Evolutionary conservation across 106 monocot genomes (phyloP), one percentile per base, ranked within the genome.

Genomic region (Dendrobium huoshanense): DNA sequence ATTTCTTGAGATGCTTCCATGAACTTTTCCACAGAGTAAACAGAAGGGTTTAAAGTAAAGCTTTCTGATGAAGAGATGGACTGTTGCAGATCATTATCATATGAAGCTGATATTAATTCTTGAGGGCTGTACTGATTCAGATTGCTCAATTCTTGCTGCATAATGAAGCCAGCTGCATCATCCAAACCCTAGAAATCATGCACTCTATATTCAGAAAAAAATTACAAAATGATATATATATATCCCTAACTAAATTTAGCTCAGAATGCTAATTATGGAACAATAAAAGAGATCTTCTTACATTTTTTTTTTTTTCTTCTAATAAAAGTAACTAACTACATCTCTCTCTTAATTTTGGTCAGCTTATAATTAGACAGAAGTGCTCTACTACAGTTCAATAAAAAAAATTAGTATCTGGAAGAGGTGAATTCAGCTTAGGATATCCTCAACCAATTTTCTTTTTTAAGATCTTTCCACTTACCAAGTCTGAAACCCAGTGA

Each of bases 101-200:
- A 13, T 17, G 73, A 17, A 41, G 37, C 40, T 41, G 41, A 29
- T 41, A 73, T 73, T 51, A 51, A 15, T 40, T 73, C 16, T 33
- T 73, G 73, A 17, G 73, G 41, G 40, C 40, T 73, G 73, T 9
- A 73, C 11, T 73, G 40, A 73, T 4, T 17, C 41, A 73, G 7
- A 9, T 40, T 25, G 73, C 11, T 40, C 40, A 73, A 16, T 13
- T 73, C 73, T 8, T 41, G 41, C 27, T 73, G 73, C 40, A 37
- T 24, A 7, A 47, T 45, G 44, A 75, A 75, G 6, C 17, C 43
- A 7, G 20, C 8, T 9, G 61, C 22, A 22, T 45, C 44, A 6
- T 75, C 44, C 42, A 75, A n/a, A 75, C 31, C 75, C 75, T 68
- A 31, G 17, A 70, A 70, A 70, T 15, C 7, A 70, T 70, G 13